Base-by-base conservation (phyloP, 495 filamentous ascomycete species). In the Neurospora sp. region DNA sequence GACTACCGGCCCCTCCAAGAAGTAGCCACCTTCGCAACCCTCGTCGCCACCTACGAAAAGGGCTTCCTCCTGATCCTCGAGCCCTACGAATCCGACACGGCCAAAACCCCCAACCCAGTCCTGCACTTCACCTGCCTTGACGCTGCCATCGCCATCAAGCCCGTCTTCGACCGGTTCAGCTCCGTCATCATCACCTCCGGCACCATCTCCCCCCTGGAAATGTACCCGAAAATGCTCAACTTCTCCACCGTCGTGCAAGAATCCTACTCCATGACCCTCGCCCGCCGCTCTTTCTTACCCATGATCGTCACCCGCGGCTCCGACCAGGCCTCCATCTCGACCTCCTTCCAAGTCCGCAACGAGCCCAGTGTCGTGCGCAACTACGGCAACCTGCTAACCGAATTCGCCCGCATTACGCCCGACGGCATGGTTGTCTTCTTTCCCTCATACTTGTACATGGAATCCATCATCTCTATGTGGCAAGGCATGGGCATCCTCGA, bases 341-440 rank as follows among this genome's bases (percentile, higher is more conserved):
- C 93, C 10, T 89, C 91, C 70, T 99, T 99, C 82, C 90, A 96
- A 76, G 94, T 97, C 75, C 91, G 96, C 73, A 98, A 98, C 77
- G 96, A 99, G 76, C 94, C 93, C 2, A 91, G 90, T 76, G 94
- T 98, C 10, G 93, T 98, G 14, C 89, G 96, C 46, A 99, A 99
- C 81, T 99, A 97, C 77, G 96, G 96, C 44, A 93, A 90, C 73
- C 86, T 99, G 7, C 84, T 99, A 20, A 93, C 93, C 35, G 96
- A 98, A 78, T 98, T 99, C 78, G 89, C 93, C 42, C 94, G 92
- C 80, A 90, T 98, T 75, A 98, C 96, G 0, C 96, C 96, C 0
- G 96, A 99, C 77, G 96, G 96, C 71, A 90, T 99, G 82, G 96
- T 98, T 40, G 96, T 99, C 69, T 99, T 99, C 86, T 99, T 99